phyloP scores from a whole-genome alignment of 768 basidiomycete genomes.

The Rhodotorula toruloides region DNA sequence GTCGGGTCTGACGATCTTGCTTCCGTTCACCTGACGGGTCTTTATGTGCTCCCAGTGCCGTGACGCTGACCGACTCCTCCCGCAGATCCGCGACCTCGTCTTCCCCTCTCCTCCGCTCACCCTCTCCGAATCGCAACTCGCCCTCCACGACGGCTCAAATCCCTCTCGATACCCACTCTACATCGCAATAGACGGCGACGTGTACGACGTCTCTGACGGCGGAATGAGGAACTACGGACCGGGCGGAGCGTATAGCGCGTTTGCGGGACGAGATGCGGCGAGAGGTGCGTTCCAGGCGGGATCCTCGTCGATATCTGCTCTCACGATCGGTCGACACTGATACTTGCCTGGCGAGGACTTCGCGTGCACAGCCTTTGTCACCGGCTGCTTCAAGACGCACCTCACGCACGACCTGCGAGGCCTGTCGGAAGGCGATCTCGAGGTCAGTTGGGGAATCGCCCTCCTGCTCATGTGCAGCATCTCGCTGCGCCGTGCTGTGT shows the following conservation, averaged over 20 bases:
- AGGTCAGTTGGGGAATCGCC: slow-evolving; percentile 53
- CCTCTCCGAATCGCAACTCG: slow-evolving; percentile 67
- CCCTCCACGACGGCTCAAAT: slow-evolving; percentile 65
- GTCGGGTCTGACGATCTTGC: too few relatives aligned
- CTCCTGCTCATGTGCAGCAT: background rate
- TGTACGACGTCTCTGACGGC: slow-evolving; percentile 80
- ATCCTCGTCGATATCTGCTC: background rate
- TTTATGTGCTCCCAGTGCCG: too few relatives aligned
- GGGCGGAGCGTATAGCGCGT: slow-evolving; percentile 58
- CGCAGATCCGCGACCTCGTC: slow-evolving; percentile 34
- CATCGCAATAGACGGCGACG: slow-evolving; percentile 84
- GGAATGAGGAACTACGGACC: slow-evolving; percentile 67
- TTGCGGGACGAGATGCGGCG: slow-evolving; percentile 57
- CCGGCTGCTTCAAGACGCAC: slow-evolving; percentile 87
- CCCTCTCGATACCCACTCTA: slow-evolving; percentile 63
- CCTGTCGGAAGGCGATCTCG: slow-evolving; percentile 63
- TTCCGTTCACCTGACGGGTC: too few relatives aligned
- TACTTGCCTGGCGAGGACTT: too few relatives aligned
- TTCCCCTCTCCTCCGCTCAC: slow-evolving; percentile 35
- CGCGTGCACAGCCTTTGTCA: slow-evolving; percentile 85
- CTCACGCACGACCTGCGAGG: slow-evolving; percentile 87
- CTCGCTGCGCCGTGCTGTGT: background rate
- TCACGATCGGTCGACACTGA: slow-evolving; percentile 42
- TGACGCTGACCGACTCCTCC: background rate
- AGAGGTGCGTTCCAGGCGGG: slow-evolving; percentile 1